Evolutionary conservation across 345 rosid species (phyloP).

Genomic region (Carallia brachiata): DNA sequence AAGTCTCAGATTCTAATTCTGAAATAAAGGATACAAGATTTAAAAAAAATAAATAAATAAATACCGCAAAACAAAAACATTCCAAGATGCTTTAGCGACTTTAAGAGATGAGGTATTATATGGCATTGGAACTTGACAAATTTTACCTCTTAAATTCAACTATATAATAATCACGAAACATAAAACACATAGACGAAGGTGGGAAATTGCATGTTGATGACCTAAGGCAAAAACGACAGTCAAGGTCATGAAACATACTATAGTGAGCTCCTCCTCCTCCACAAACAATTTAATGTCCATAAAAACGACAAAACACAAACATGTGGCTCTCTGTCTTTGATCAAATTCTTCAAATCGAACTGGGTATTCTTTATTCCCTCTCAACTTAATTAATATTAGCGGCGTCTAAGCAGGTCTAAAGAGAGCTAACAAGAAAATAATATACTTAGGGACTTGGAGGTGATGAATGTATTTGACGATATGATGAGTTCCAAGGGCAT

Average conservation of each 20-base stretch:
- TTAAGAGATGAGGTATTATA: too few relatives aligned
- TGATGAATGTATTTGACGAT: not conserved
- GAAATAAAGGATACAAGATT: too few relatives aligned
- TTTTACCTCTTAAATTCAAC: too few relatives aligned
- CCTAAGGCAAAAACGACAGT: conserved; percentile 3
- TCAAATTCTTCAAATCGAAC: conserved; percentile 7
- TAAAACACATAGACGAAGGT: not conserved
- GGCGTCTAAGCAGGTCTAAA: not conserved
- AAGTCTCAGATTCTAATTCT: too few relatives aligned
- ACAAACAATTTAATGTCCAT: conserved; percentile 11
- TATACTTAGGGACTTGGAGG: conserved; percentile 2
- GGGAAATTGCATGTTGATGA: not conserved
- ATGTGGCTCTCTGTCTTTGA: conserved; percentile 27
- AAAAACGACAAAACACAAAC: conserved; percentile 46
- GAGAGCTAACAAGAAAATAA: conserved; percentile 21
- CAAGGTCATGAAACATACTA: not conserved
- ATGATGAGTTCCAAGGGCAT: not conserved
- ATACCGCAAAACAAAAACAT: too few relatives aligned
- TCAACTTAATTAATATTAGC: too few relatives aligned
- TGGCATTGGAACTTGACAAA: too few relatives aligned
- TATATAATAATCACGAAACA: too few relatives aligned
- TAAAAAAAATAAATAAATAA: too few relatives aligned
- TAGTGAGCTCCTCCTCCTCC: conserved; percentile 16
- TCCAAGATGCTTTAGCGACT: too few relatives aligned
- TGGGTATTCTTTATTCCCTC: not conserved